Base-by-base conservation (phyloP, 2,329 filamentous ascomycete genomes). In the Xylaria hypoxylon region DNA sequence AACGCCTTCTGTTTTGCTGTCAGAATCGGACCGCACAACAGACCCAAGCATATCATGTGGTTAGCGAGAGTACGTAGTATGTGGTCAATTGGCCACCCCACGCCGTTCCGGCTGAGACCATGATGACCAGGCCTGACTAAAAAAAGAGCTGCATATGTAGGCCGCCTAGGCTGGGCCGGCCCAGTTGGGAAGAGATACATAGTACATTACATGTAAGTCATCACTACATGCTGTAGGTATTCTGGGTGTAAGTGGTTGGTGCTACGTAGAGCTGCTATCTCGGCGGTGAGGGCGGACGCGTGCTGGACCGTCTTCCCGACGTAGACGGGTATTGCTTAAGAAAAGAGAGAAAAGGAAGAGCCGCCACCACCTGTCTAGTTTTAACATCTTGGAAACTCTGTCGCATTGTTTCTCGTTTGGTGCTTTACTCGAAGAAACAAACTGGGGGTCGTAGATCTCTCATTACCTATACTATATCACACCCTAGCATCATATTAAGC, bases 281-380 rank as follows among this genome's bases (percentile, higher is more conserved):
- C 62, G 58, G 62, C 60, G 67, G 60, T 51, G 59, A 47, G 58
- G 22, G 58, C 59, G 48, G 56, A 58, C 68, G 68, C 58, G 47
- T 64, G 57, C 17, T 66, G 68, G 68, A 62, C 68, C 68, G 65
- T 68, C 59, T 60, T 68, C 60, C 68, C 68, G 68, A 64, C 45
- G 22, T 35, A 42, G 47, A 58, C 44, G 48, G 57, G 19, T 22
- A 40, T 61, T 28, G 47, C 48, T 51, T 53, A 38, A 38, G 55
- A 57, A 53, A 51, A 52, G 40, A 48, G 60, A 65, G 42, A 64
- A 64, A 64, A 67, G 47, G 50, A 57, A 55, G 59, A 61, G 56
- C 47, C 48, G 52, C 62, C 65, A 17, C 66, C 59, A 38, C 15
- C 31, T 33, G 13, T n/a, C 15, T 22, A 45, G 24, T 47, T 48